phyloP scores from a whole-genome alignment of 805 yeast genomes.

The Spathaspora hagerdaliae region DNA sequence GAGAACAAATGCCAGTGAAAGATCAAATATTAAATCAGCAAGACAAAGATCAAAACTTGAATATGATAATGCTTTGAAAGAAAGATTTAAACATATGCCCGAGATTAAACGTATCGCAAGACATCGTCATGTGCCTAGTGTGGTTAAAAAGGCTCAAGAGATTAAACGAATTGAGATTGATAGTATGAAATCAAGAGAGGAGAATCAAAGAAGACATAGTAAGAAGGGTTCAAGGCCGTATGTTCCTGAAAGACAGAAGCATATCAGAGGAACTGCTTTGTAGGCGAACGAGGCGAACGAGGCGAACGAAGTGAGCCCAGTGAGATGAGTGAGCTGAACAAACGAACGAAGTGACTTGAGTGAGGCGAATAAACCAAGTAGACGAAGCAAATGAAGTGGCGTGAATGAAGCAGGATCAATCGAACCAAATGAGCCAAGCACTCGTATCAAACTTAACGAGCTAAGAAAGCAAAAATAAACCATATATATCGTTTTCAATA shows the following conservation, averaged over 20 bases:
- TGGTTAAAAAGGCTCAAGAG: slow-evolving; percentile 84
- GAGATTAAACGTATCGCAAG: slow-evolving; percentile 85
- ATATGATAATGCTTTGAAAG: slow-evolving; percentile 87
- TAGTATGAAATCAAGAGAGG: slow-evolving; percentile 75
- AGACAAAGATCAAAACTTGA: slow-evolving; percentile 80
- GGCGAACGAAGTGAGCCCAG: no score
- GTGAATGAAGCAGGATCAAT: no score
- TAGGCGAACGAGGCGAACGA: no score
- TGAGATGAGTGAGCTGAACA: no score
- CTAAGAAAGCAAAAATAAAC: no score
- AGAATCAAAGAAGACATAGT: slow-evolving; percentile 75
- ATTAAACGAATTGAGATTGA: slow-evolving; percentile 73
- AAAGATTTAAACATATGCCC: slow-evolving; percentile 93
- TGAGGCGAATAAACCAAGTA: no score
- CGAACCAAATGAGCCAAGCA: no score
- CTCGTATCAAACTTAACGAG: no score
- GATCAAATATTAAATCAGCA: slow-evolving; percentile 76
- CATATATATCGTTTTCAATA: no score
- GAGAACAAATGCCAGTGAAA: slow-evolving; percentile 84
- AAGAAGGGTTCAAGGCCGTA: slow-evolving; percentile 57
- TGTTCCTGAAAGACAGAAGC: slow-evolving; percentile 77
- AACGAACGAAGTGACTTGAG: no score
- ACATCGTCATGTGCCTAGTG: slow-evolving; percentile 88
- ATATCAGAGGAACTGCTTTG: slow-evolving; percentile 76
- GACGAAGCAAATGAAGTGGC: no score